Conservation (phyloP, 1,284 basidiomycete genomes). For the Cryptococcus sp. region DNA sequence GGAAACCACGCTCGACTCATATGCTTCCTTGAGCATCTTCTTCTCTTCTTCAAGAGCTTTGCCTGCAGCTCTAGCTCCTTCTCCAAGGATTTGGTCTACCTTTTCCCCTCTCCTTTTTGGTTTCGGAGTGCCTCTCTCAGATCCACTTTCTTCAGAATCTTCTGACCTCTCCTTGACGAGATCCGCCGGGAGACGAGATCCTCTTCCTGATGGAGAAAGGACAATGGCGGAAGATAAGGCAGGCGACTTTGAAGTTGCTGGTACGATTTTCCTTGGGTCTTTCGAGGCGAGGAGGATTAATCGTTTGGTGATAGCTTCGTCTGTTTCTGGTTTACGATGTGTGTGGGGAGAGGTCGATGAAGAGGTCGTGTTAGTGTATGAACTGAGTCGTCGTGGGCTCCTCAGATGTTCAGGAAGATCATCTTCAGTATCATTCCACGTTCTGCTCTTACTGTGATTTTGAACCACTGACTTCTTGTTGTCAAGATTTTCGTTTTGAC, state of each 20-base stretch:
- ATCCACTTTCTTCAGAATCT: not conserved
- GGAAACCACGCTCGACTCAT: not conserved
- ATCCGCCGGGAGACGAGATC: not conserved
- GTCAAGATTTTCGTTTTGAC: no score
- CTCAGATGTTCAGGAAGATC: no score
- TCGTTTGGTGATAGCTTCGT: no score
- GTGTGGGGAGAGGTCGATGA: no score
- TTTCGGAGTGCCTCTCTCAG: not conserved
- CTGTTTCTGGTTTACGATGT: no score
- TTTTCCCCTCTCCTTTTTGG: conserved; percentile 10
- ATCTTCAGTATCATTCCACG: no score
- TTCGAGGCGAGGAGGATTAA: not conserved
- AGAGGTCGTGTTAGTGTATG: no score
- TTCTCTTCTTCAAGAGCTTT: not conserved
- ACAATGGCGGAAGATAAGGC: not conserved
- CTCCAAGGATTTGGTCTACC: conserved; percentile 22
- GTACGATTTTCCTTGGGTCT: not conserved
- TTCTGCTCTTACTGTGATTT: no score
- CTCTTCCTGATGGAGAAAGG: not conserved
- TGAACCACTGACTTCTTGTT: no score
- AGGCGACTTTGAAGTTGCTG: not conserved
- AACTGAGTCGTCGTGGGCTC: no score
- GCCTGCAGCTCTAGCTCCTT: conserved; percentile 23
- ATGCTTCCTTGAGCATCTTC: not conserved
- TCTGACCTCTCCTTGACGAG: not conserved